Base-by-base conservation (phyloP, 306 rosid genomes). In the Vigna unguiculata region DNA sequence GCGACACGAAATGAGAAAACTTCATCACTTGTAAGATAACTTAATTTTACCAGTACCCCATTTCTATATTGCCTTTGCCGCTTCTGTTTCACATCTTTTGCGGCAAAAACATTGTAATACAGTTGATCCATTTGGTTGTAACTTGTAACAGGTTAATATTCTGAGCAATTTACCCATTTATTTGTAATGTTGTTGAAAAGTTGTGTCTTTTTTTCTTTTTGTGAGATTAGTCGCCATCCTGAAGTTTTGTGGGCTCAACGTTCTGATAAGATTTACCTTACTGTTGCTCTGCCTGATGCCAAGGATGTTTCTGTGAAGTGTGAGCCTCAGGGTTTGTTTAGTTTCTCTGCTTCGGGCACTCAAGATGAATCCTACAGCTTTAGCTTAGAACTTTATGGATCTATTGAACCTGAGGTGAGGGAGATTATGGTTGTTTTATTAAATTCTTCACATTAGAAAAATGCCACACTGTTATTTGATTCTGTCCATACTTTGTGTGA, bases 231-330 rank as follows among this genome's bases (percentile, higher is more conserved):
- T 83, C 94, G 97, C 65, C 86, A 93, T 32, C 96, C 98, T 58
- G 97, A 90, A 83, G 97, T 93, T 77, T 88, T 90, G 3, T 93
- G 98, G 98, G 97, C 98, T 4, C 98, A 93, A 86, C 89, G 98
- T 41, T 91, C 96, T 22, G 93, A 87, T 36, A 91, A 81, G 83
- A 88, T 93, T 62, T 91, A 91, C 83, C 87, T 93, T 38, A 91
- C 98, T 32, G 87, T 93, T 75, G 86, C 92, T 55, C 79, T 93
- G 1, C 97, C 96, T 52, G 98, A 93, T 69, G 97, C 98, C 38
- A 91, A 90, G 78, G 89, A 93, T 85, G 84, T 88, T 58, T 74
- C 69, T 49, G 86, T 93, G n/a, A 88, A 87, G 79, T 88, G 92
- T 60, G 96, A 93, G 75, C 87, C 98, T 73, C 87, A 87, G 28